Conservation (phyloP, 78 protist species). For the slime mould (Dictyostelium discoideum) region dicty_2.7 NC_007091.3:3118001-3118500, state of each 20-base stretch:
- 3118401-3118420: conserved; percentile 93
- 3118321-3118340: conserved; percentile 89
- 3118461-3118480: conserved; percentile 90
- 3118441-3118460: conserved; percentile 78
- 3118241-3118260: conserved; percentile 80
- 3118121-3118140: conserved; percentile 97
- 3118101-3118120: conserved; percentile 92
- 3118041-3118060: conserved; percentile 69
- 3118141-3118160: conserved; percentile 86
- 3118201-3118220: conserved; percentile 78
- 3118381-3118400: conserved; percentile 83
- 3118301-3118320: conserved; percentile 87
- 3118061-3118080: conserved; percentile 87
- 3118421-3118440: conserved; percentile 95
- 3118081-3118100: conserved; percentile 89
- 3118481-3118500: conserved; percentile 79
- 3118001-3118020: conserved; percentile 80
- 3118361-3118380: conserved; percentile 87
- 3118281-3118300: conserved; percentile 80
- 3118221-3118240: conserved; percentile 84
- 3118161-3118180: conserved; percentile 91
- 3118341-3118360: conserved; percentile 84
- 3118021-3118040: conserved; percentile 80
- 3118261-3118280: conserved; percentile 51
- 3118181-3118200: conserved; percentile 92